Percentiles rank a stretch among this genome's conserved stretches.
These are phyloP conservation scores for Candida cerambycidarum DNA, from an alignment of 805 yeast species.

Conservation along the genomic window DNA sequence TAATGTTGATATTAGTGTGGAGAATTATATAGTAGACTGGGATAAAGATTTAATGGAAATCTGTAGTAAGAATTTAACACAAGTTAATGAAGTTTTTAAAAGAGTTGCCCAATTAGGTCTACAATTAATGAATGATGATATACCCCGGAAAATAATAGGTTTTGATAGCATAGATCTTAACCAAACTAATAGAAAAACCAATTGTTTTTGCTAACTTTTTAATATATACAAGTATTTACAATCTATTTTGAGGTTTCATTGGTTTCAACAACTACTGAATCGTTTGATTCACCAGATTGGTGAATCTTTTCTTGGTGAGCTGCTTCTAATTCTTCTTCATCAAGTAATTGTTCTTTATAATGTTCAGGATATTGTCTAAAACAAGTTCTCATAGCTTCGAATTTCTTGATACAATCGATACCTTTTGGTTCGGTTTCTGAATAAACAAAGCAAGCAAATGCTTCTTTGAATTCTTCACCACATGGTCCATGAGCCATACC, in stretches of 20 bases:
- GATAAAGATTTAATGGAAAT: conserved; percentile 32
- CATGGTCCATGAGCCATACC: conserved; percentile 99
- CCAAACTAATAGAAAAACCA: neutral
- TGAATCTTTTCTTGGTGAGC: neutral
- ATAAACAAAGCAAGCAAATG: conserved; percentile 92
- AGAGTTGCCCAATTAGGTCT: conserved; percentile 40
- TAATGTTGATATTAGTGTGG: conserved; percentile 21
- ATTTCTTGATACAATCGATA: conserved; percentile 87
- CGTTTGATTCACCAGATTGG: neutral
- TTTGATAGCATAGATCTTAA: conserved; percentile 32
- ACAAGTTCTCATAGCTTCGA: conserved; percentile 89
- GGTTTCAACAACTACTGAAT: too few species aligned
- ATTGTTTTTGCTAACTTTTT: conserved; percentile 12
- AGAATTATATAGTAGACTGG: conserved; percentile 33
- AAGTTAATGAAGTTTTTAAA: conserved; percentile 34
- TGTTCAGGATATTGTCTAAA: conserved; percentile 91
- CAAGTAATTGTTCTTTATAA: conserved; percentile 87
- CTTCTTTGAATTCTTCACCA: conserved; percentile 63
- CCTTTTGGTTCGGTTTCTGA: conserved; percentile 97
- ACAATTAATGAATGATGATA: conserved; percentile 13
- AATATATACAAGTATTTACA: conserved; percentile 8
- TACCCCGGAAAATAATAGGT: conserved; percentile 21
- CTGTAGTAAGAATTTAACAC: conserved; percentile 27
- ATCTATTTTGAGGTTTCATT: neutral
- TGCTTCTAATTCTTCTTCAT: conserved; percentile 54